Evolutionary conservation across 192 early-diverging fungal species (phyloP).

Genomic region (Jimgerdemannia flammicorona): DNA sequence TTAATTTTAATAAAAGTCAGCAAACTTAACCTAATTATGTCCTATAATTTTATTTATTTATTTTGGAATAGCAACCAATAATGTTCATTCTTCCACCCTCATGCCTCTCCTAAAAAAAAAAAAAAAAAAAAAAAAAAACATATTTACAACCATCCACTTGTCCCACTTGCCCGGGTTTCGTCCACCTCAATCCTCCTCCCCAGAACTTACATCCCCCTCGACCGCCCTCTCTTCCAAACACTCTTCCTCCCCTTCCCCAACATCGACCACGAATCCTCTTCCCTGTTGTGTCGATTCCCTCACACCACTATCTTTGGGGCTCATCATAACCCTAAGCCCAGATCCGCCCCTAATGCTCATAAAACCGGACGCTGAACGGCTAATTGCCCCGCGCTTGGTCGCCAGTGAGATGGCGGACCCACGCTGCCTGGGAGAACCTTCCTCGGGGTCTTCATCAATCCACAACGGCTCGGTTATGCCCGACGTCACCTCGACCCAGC

Average conservation of each 20-base stretch:
- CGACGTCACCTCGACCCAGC: background rate
- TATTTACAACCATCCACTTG: no score
- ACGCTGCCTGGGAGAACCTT: background rate
- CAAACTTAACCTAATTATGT: no score
- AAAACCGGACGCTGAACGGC: background rate
- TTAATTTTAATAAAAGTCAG: no score
- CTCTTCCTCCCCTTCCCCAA: background rate
- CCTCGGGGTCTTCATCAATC: background rate
- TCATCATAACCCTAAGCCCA: background rate
- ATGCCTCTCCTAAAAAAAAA: no score
- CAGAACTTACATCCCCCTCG: slow-evolving; percentile 9
- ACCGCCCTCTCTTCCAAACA: background rate
- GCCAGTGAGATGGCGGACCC: no score
- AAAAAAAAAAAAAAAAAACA: no score
- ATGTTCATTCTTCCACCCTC: no score
- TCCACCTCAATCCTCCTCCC: background rate
- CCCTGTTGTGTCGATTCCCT: background rate
- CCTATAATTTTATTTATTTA: no score
- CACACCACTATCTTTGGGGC: background rate
- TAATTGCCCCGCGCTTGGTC: background rate
- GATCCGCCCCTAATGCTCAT: background rate
- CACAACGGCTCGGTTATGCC: no score
- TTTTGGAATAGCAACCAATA: no score
- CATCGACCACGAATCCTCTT: background rate
- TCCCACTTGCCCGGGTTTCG: no score